phyloP scores from a whole-genome alignment of 495 filamentous ascomycete genomes.

The Bryoglossum gracile region DNA sequence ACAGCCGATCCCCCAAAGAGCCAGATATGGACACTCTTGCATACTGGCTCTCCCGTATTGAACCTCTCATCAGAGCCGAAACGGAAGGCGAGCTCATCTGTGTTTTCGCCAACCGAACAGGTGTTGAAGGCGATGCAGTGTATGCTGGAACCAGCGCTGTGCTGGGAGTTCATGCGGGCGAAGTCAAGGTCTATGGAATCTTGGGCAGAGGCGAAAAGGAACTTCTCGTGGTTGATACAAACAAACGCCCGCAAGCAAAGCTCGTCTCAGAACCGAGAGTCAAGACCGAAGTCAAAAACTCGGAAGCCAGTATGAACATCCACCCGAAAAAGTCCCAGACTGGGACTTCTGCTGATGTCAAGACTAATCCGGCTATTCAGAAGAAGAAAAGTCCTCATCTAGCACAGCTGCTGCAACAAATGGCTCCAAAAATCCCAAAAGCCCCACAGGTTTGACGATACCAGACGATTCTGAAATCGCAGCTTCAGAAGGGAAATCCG shows the following conservation, averaged over 20 bases:
- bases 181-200: constrained; percentile 60
- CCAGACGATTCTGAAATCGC: too few relatives aligned
- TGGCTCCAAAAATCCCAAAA: too few relatives aligned
- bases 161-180: constrained; percentile 61
- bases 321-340: too few relatives aligned
- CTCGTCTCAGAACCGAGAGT: constrained; percentile 20
- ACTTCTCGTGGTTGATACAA: constrained; percentile 56
- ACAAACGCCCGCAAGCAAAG: constrained; percentile 19
- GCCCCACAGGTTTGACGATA: too few relatives aligned
- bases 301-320: too few relatives aligned
- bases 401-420: too few relatives aligned
- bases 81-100: constrained; percentile 60
- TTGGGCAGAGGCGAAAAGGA: constrained; percentile 59
- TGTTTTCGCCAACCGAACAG: constrained; percentile 76
- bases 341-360: neutral
- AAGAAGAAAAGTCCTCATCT: too few relatives aligned
- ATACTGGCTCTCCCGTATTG: constrained; percentile 84
- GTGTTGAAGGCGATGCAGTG: constrained; percentile 55
- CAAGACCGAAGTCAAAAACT: too few relatives aligned
- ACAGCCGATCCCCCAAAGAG: constrained; percentile 36
- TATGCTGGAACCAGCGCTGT: constrained; percentile 88
- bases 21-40: constrained; percentile 71
- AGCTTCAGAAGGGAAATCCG: too few relatives aligned
- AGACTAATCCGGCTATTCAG: neutral
- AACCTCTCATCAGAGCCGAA: constrained; percentile 57